These are phyloP conservation scores for Alternaria postmessia DNA, from an alignment of 2,329 filamentous ascomycete species.

Conservation along the genomic window DNA sequence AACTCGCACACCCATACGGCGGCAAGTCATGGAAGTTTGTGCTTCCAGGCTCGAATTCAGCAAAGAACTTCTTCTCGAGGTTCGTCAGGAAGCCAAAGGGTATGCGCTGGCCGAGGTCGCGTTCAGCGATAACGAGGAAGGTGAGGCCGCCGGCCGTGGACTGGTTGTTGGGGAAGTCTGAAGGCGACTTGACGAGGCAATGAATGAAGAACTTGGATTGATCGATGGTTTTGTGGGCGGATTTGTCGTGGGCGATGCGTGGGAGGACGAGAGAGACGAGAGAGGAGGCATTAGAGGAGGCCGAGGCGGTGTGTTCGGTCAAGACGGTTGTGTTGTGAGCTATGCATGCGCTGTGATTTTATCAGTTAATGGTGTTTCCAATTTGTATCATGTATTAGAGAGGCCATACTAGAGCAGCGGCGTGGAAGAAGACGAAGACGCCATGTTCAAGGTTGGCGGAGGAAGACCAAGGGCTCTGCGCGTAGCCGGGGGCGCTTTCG, in stretches of 20 bases:
- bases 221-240: slow-evolving; percentile 93
- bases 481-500: slow-evolving; percentile 6
- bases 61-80: slow-evolving; percentile 86
- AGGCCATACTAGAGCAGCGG: slow-evolving; percentile 51
- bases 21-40: slow-evolving; percentile 81
- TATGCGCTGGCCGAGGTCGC: slow-evolving; percentile 82
- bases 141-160: slow-evolving; percentile 81
- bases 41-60: slow-evolving; percentile 68
- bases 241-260: slow-evolving; percentile 81
- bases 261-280: slow-evolving; percentile 94
- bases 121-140: slow-evolving; percentile 87
- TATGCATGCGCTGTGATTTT: slow-evolving; percentile 78
- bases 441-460: slow-evolving; percentile 38
- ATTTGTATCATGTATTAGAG: neutral
- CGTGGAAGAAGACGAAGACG: slow-evolving; percentile 50
- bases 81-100: slow-evolving; percentile 93
- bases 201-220: slow-evolving; percentile 93
- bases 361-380: slow-evolving; percentile 17
- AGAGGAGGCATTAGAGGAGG: slow-evolving; percentile 81
- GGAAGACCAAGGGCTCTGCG: neutral
- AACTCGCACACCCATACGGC: slow-evolving; percentile 87
- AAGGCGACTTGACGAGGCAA: slow-evolving; percentile 87
- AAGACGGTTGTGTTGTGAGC: slow-evolving; percentile 93
- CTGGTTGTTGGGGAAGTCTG: slow-evolving; percentile 62
- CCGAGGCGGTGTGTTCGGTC: slow-evolving; percentile 87